phyloP scores from a whole-genome alignment of 1,284 basidiomycete genomes.

The Kwoniella shivajii region DNA sequence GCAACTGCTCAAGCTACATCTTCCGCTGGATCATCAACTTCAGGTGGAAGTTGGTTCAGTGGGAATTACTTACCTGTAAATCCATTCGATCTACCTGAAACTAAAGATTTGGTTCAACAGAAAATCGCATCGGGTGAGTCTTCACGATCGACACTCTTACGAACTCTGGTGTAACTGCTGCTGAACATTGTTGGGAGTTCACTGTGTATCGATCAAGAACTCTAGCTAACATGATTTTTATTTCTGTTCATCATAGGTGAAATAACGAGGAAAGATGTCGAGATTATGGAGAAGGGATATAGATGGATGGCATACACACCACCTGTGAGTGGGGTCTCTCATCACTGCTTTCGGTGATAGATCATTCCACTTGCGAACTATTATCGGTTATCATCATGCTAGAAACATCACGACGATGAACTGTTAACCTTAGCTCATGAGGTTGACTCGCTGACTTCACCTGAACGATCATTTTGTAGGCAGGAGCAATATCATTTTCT shows the following conservation, averaged over 20 bases:
- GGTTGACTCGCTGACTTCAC: too few relatives aligned
- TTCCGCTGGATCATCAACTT: constrained; percentile 4
- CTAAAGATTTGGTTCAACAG: constrained; percentile 15
- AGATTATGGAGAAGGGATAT: constrained; percentile 23
- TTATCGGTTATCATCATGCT: not conserved
- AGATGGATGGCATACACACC: constrained; percentile 26
- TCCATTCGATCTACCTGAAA: constrained; percentile 24
- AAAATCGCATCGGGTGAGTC: constrained; percentile 21
- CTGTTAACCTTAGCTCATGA: too few relatives aligned
- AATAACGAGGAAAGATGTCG: constrained; percentile 21
- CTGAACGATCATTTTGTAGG: not conserved
- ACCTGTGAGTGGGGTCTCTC: constrained; percentile 12
- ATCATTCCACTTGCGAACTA: not conserved
- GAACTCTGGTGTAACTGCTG: not conserved
- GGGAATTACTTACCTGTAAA: constrained; percentile 17
- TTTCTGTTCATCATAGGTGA: constrained; percentile 10
- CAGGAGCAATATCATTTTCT: constrained; percentile 13
- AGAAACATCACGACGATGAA: not conserved
- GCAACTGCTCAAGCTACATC: not conserved
- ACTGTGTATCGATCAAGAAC: not conserved
- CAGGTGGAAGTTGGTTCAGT: constrained; percentile 6
- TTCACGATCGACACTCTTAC: not conserved
- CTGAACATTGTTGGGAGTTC: not conserved
- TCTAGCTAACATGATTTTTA: not conserved
- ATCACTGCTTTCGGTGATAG: not conserved